These are phyloP conservation scores for Camellia sinensis DNA, from an alignment of 148 eudicot genomes.

Conservation along the genomic window DNA sequence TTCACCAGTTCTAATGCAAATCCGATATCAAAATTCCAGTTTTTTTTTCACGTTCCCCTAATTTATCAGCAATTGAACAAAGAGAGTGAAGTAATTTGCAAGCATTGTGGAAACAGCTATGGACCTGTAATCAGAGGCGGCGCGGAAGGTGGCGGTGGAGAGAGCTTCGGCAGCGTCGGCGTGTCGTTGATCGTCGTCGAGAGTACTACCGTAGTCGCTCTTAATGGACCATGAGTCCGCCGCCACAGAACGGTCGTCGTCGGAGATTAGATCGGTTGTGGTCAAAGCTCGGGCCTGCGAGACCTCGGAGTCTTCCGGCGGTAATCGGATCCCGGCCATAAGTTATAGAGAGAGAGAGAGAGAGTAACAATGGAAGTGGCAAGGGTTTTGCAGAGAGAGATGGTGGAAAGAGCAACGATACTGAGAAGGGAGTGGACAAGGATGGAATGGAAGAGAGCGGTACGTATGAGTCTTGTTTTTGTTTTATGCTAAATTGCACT, in stretches of 20 bases:
- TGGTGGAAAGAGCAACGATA: background rate
- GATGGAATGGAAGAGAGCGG: too few species aligned
- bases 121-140: conserved; percentile 84
- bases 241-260: conserved; percentile 93
- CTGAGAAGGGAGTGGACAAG: too few species aligned
- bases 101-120: background rate
- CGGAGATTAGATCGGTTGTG: conserved; percentile 80
- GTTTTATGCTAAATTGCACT: too few species aligned
- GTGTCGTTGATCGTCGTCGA: conserved; percentile 95
- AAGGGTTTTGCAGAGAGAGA: background rate
- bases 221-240: conserved; percentile 99
- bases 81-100: background rate
- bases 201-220: conserved; percentile 94
- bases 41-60: background rate
- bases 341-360: background rate
- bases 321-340: conserved; percentile 82
- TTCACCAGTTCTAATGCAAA: background rate
- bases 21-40: background rate
- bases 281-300: conserved; percentile 53
- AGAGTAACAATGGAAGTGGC: background rate
- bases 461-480: too few species aligned
- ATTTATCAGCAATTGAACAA: background rate
- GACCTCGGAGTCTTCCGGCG: conserved; percentile 65
- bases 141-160: conserved; percentile 53
- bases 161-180: conserved; percentile 97